Base-by-base conservation (phyloP, 2,329 filamentous ascomycete species). In the Parascedosporium putredinis region DNA sequence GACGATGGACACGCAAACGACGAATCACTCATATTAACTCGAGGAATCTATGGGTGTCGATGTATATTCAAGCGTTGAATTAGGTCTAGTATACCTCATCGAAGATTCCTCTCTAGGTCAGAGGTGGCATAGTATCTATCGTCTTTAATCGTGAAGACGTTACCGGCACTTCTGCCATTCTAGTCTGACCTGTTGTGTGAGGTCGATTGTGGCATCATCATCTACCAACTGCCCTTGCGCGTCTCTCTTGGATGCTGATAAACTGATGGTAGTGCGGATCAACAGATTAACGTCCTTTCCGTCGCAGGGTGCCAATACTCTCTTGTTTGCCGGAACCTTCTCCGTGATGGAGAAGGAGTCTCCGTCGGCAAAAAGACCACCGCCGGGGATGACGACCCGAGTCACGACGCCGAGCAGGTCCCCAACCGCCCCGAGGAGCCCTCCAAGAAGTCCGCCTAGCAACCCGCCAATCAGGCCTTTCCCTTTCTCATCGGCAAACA, bases 101-200 rank as follows among this genome's bases (percentile, higher is more conserved):
- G n/a, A n/a, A n/a, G n/a, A n/a, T n/a, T n/a, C n/a, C n/a, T n/a
- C n/a, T n/a, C n/a, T n/a, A n/a, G n/a, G n/a, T n/a, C n/a, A n/a
- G n/a, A n/a, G n/a, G n/a, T n/a, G n/a, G n/a, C n/a, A n/a, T n/a
- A n/a, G n/a, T n/a, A n/a, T n/a, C n/a, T n/a, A n/a, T n/a, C n/a
- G n/a, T n/a, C n/a, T n/a, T n/a, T n/a, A n/a, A n/a, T n/a, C n/a
- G n/a, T 7, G 18, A 2, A 20, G 20, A 5, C 38, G 2, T 24
- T 16, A 47, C 20, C 23, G 20, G 23, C 50, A 51, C 50, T 44
- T 47, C 45, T 51, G 9, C 50, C 50, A 51, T 6, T 22, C 27
- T 12, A 51, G 18, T 22, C 43, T 33, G 24, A 51, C 34, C 34
- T 51, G 24, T 20, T 51, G 50, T 24, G 44, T 47, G 18, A 51